Evolutionary conservation across 768 basidiomycete species (phyloP).

Genomic region (Hirschioporus abietinus): DNA sequence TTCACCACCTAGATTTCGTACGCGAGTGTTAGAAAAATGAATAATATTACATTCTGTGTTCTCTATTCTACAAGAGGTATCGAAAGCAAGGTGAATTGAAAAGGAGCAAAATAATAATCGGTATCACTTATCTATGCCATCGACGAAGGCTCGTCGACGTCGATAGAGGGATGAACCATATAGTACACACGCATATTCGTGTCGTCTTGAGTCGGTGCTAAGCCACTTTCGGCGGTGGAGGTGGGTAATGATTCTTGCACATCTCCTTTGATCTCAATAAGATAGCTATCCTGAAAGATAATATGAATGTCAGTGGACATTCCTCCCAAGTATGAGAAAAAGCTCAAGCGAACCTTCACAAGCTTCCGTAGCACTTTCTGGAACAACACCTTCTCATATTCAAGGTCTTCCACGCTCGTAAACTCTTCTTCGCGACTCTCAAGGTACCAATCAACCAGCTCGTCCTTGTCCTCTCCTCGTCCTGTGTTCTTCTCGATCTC

Average conservation of each 20-base stretch:
- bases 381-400: conserved; percentile 87
- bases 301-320: neutral
- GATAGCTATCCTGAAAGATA: conserved; percentile 64
- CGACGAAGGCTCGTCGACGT: conserved; percentile 51
- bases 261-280: conserved; percentile 80
- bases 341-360: conserved; percentile 63
- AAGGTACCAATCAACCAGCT: conserved; percentile 95
- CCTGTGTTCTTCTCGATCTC: conserved; percentile 73
- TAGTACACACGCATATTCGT: conserved; percentile 72
- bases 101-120: no score
- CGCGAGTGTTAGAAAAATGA: no score
- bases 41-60: no score
- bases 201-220: conserved; percentile 44
- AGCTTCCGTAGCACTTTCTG: conserved; percentile 85
- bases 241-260: conserved; percentile 70
- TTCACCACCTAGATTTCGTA: conserved; percentile 41
- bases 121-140: conserved; percentile 11
- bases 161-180: conserved; percentile 87
- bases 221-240: conserved; percentile 55
- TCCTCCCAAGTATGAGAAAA: neutral
- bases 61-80: no score
- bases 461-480: conserved; percentile 79
- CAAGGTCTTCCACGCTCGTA: conserved; percentile 78
- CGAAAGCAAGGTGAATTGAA: no score
- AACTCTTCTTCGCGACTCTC: conserved; percentile 84